Conservation (phyloP, 805 yeast species). For the Ogataea paraovalis region DNA sequence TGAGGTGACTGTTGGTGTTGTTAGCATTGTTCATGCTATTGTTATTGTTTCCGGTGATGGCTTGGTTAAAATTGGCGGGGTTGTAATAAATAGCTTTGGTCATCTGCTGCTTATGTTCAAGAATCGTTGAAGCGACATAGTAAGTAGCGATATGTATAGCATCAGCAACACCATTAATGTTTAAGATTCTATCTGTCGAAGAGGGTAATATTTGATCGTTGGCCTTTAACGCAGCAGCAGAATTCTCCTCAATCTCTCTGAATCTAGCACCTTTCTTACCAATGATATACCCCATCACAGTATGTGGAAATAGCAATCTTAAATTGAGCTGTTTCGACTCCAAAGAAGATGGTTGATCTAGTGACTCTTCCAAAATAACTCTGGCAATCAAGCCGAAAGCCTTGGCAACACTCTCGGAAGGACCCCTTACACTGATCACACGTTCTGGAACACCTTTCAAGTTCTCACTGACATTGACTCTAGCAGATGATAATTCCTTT, state of each 20-base stretch:
- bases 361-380: constrained; percentile 62
- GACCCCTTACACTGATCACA: constrained; percentile 68
- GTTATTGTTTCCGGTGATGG: constrained; percentile 21
- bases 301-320: constrained; percentile 69
- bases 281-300: constrained; percentile 73
- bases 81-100: constrained; percentile 55
- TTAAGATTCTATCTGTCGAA: constrained; percentile 72
- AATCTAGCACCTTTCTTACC: constrained; percentile 74
- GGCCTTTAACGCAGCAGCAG: constrained; percentile 74
- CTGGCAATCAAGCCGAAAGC: constrained; percentile 75
- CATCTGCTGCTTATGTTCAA: constrained; percentile 57
- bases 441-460: constrained; percentile 69
- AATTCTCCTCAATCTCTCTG: constrained; percentile 75
- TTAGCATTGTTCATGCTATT: background rate
- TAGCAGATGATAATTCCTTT: constrained; percentile 57
- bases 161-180: constrained; percentile 76
- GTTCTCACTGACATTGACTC: constrained; percentile 71
- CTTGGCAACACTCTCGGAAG: constrained; percentile 73
- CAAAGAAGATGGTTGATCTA: constrained; percentile 55
- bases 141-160: constrained; percentile 82
- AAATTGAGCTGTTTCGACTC: constrained; percentile 53
- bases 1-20: background rate
- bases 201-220: constrained; percentile 67
- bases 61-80: constrained; percentile 43
- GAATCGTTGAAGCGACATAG: constrained; percentile 63